A percentile compares a stretch with the other conserved stretches of the same genome.
Conservation (phyloP, 352 stramenopile genomes). For the Thraustotheca clavata region DNA sequence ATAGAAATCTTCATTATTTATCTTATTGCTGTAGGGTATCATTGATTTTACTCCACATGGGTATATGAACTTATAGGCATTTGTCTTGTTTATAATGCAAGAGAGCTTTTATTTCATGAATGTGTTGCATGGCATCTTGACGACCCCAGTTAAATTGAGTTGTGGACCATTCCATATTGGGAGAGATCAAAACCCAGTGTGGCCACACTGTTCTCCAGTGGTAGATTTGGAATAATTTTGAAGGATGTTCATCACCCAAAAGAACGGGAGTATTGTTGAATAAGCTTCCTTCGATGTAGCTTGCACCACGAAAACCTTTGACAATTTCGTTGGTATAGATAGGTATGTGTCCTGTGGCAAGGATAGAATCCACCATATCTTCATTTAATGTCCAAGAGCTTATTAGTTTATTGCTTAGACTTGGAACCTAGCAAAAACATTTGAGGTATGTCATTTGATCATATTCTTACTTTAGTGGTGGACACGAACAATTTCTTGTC, state of each 20-base stretch:
- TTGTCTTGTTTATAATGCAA: slow-evolving; percentile 13
- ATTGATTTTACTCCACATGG: not conserved
- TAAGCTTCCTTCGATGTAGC: slow-evolving; percentile 58
- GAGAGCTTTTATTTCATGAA: slow-evolving; percentile 51
- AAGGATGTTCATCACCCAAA: slow-evolving; percentile 36
- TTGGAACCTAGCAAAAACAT: slow-evolving; percentile 21
- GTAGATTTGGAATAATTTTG: slow-evolving; percentile 77
- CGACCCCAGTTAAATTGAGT: slow-evolving; percentile 66
- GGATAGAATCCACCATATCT: slow-evolving; percentile 71
- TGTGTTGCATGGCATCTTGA: slow-evolving; percentile 49
- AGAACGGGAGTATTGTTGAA: slow-evolving; percentile 58
- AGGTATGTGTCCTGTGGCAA: slow-evolving; percentile 55
- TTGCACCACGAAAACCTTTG: slow-evolving; percentile 52
- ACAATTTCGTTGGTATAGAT: slow-evolving; percentile 61
- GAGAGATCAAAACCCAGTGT: slow-evolving; percentile 66
- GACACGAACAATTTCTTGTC: slow-evolving; percentile 69
- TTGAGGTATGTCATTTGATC: not conserved
- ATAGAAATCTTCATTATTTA: not conserved
- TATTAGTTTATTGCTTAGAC: slow-evolving; percentile 53
- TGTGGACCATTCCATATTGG: slow-evolving; percentile 54
- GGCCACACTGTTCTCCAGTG: slow-evolving; percentile 72
- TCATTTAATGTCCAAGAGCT: slow-evolving; percentile 58
- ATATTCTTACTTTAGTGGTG: slow-evolving; percentile 36
- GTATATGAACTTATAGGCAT: not conserved
- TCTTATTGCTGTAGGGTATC: not conserved